phyloP scores from a whole-genome alignment of 2,329 filamentous ascomycete species.

The Calonectria hawksworthii region DNA sequence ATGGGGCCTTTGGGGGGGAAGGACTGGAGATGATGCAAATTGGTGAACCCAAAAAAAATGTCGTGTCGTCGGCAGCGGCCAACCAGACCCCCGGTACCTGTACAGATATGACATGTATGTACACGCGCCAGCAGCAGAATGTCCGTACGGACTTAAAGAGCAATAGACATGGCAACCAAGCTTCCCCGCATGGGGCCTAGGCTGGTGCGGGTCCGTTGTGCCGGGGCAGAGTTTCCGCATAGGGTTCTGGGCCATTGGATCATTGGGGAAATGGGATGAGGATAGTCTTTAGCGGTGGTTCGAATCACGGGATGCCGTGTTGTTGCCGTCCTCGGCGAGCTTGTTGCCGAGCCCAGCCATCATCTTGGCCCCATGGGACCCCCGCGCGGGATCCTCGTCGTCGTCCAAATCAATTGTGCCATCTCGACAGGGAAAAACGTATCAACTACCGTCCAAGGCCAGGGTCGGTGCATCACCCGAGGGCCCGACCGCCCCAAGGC shows the following conservation, averaged over 20 bases:
- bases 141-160: not conserved
- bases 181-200: slow-evolving; percentile 22
- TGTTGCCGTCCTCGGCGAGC: not conserved
- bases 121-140: not conserved
- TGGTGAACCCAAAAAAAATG: not conserved
- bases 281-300: not conserved
- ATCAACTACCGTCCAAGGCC: slow-evolving; percentile 4
- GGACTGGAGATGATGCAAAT: slow-evolving; percentile 1
- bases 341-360: slow-evolving; percentile 1
- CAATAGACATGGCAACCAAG: not conserved
- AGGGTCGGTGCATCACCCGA: not conserved
- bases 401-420: not conserved
- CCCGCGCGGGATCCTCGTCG: not conserved
- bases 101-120: not conserved
- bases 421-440: not conserved
- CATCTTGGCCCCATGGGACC: not conserved
- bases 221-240: slow-evolving; percentile 3
- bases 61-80: not conserved
- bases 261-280: not conserved
- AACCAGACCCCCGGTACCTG: not conserved
- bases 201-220: not conserved
- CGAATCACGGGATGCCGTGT: not conserved
- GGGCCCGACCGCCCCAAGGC: not conserved
- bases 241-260: not conserved
- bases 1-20: not conserved